Evolutionary conservation across 768 basidiomycete genomes (phyloP).

Genomic region (Lentinula lateritia): DNA sequence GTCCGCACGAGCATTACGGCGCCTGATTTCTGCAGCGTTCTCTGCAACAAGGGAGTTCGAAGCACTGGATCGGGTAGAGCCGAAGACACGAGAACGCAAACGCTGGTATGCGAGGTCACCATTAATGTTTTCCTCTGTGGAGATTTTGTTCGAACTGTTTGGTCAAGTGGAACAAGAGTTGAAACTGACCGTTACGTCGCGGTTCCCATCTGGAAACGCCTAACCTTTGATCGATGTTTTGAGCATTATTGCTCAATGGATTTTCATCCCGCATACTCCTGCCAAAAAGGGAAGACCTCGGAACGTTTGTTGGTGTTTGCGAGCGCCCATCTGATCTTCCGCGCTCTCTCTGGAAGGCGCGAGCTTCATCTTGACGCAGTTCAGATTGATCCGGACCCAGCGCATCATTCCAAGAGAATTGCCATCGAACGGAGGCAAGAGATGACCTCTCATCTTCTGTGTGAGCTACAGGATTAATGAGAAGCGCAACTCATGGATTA

Average conservation of each 20-base stretch:
- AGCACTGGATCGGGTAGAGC: constrained; percentile 3
- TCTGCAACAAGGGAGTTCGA: constrained; percentile 6
- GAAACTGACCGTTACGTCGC: background rate
- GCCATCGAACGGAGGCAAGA: background rate
- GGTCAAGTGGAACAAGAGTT: background rate
- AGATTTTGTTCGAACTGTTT: background rate
- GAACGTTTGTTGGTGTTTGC: background rate
- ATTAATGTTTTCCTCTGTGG: background rate
- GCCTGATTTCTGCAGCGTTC: constrained; percentile 4
- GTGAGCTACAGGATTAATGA: background rate
- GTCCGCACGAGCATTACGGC: constrained; percentile 5
- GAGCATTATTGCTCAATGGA: background rate
- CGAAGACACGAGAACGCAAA: background rate
- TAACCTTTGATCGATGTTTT: too few relatives aligned
- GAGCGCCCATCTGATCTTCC: background rate
- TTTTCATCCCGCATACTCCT: background rate
- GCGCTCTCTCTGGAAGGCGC: too few relatives aligned
- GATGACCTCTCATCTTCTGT: background rate
- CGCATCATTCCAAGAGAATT: constrained; percentile 7
- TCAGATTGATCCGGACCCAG: background rate
- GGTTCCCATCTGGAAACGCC: background rate
- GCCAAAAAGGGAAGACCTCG: constrained; percentile 2
- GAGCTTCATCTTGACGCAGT: background rate
- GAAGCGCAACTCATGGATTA: background rate
- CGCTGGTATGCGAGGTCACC: background rate